Base-by-base conservation (phyloP, 2,329 filamentous ascomycete genomes). In the Penicillium sp. region DNA sequence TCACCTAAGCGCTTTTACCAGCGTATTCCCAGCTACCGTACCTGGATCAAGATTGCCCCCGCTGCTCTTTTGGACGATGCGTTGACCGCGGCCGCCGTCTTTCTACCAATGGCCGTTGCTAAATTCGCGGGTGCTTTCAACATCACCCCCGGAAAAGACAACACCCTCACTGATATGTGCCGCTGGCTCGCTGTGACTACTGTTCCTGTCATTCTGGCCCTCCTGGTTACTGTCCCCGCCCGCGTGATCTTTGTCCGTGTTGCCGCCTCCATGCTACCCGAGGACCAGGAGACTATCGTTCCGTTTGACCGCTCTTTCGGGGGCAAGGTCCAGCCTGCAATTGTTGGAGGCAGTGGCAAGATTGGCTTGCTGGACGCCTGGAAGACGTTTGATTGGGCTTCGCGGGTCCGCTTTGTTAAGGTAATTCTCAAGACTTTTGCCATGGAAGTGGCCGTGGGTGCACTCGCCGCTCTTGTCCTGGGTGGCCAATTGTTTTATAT, bases 301-400 rank as follows among this genome's bases (percentile, higher is more conserved):
- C 88, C 90, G 29, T 96, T 97, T 67, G 93, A 97, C 79, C 89
- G 92, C 61, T 88, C 87, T 27, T 95, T 95, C 68, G 85, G 83
- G 60, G 90, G 90, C 64, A 88, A 86, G 69, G 84, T 93, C 26
- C 84, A 88, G 61, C 86, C 89, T n/a, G 83, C 84, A 56, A 81
- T 91, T 48, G 79, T 91, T n/a, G 87, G 85, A 56, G 90, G 89
- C 52, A 83, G 81, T 60, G 89, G 90, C 62, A 86, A 84, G 62
- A 81, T 90, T 58, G 84, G 88, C 40, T 82, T 93, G 67, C 72
- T 83, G 48, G 88, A 93, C 65, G 92, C 91, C 1, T 92, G 91
- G 89, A 82, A 80, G 65, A 89, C 85, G 33, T 92, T 96, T 73
- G 85, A 87, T 70, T 84, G 83, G 72, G 79, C 85, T 57, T 86